These are phyloP conservation scores for Candida awuae DNA, from an alignment of 805 yeast species.

Conservation along the genomic window DNA sequence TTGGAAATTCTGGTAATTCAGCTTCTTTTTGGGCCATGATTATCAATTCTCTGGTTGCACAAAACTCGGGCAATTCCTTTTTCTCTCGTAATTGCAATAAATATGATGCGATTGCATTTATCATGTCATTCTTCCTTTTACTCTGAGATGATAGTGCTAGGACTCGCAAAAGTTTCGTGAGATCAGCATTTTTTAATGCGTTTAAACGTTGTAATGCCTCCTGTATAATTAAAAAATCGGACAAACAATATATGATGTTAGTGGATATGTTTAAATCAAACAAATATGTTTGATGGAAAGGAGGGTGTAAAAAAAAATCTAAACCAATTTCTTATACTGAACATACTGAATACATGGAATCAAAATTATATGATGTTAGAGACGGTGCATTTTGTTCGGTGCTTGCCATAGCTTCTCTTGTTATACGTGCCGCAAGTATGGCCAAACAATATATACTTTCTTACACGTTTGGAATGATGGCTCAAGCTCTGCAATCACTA, in stretches of 20 bases:
- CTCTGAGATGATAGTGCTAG: not conserved
- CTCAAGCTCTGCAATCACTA: too few relatives aligned
- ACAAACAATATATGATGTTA: not conserved
- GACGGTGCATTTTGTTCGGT: too few relatives aligned
- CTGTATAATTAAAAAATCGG: not conserved
- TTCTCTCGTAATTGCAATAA: slow-evolving; percentile 12
- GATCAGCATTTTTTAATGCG: not conserved
- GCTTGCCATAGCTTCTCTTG: too few relatives aligned
- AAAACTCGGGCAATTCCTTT: slow-evolving; percentile 36
- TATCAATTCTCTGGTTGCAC: slow-evolving; percentile 39
- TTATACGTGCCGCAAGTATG: too few relatives aligned
- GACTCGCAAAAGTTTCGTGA: not conserved
- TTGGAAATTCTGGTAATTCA: slow-evolving; percentile 2
- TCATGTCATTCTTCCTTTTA: slow-evolving; percentile 6
- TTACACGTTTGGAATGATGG: too few relatives aligned
- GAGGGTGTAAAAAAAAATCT: too few relatives aligned
- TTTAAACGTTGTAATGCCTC: not conserved
- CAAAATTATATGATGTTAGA: too few relatives aligned
- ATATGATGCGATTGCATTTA: slow-evolving; percentile 3
- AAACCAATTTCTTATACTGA: too few relatives aligned
- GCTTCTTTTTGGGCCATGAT: slow-evolving; percentile 24
- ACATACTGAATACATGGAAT: too few relatives aligned
- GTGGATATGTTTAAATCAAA: too few relatives aligned
- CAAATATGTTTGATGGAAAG: too few relatives aligned
- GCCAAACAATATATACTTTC: too few relatives aligned